These are phyloP conservation scores for Talaromyces verruculosus DNA, from an alignment of 2,329 filamentous ascomycete genomes.

Conservation along the genomic window DNA sequence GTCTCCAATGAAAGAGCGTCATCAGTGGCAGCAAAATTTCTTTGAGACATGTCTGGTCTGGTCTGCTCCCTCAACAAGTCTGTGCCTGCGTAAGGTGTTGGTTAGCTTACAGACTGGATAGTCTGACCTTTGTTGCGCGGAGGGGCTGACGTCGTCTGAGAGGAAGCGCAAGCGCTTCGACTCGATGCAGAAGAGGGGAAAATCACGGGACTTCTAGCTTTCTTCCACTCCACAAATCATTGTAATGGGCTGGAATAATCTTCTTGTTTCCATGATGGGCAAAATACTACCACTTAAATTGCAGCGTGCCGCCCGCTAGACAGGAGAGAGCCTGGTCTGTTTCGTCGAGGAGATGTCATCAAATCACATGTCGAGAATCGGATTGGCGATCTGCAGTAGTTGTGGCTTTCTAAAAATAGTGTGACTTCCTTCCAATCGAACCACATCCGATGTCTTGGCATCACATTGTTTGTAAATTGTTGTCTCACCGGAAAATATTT, in stretches of 20 bases:
- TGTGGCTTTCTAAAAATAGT: background rate
- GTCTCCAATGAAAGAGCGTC: background rate
- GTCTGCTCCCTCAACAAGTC: background rate
- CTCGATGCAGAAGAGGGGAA: background rate
- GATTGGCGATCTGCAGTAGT: background rate
- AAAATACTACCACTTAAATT: background rate
- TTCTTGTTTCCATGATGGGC: background rate
- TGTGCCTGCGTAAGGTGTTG: background rate
- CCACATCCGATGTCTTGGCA: background rate
- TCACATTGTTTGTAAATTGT: background rate
- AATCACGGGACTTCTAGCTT: constrained; percentile 2
- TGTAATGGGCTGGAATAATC: background rate
- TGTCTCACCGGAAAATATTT: background rate
- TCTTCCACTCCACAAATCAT: background rate
- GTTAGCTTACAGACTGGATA: background rate
- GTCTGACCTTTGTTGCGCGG: background rate
- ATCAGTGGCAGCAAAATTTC: background rate
- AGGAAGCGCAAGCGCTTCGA: background rate
- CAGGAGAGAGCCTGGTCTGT: background rate
- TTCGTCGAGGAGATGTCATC: background rate
- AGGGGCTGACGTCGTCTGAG: background rate
- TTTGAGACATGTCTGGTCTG: background rate
- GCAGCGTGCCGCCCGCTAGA: background rate
- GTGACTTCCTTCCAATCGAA: background rate
- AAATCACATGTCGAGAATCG: background rate